Conservation (phyloP, 768 basidiomycete species). For the Boletus rubroflammeus region DNA sequence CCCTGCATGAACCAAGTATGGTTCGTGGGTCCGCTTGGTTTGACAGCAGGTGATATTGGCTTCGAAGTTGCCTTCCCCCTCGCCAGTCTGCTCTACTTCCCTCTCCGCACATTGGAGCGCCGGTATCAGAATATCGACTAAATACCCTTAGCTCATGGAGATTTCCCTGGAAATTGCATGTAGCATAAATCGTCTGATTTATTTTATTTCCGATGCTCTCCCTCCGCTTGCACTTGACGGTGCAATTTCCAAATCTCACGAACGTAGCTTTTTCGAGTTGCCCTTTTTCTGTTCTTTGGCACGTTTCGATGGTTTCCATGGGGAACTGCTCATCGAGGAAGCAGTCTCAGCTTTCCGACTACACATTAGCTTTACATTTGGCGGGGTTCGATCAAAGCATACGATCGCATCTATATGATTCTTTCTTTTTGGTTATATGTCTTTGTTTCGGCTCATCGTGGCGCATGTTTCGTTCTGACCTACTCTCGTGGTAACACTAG, state of each 20-base stretch:
- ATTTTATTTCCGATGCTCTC: constrained; percentile 2
- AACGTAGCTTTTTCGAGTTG: not conserved
- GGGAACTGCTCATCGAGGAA: constrained; percentile 10
- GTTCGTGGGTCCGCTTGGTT: constrained; percentile 68
- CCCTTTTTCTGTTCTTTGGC: not conserved
- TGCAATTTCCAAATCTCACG: not conserved
- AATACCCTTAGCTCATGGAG: not conserved
- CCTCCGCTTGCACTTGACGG: not conserved
- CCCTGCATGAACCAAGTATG: constrained; percentile 70
- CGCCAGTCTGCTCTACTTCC: constrained; percentile 48
- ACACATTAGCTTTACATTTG: not conserved
- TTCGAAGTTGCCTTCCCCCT: constrained; percentile 56
- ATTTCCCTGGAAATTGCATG: constrained; percentile 5
- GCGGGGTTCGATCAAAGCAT: constrained; percentile 5
- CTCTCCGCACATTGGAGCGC: constrained; percentile 51
- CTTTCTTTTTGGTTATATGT: not conserved
- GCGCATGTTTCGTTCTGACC: not conserved
- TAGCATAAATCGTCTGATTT: constrained; percentile 7
- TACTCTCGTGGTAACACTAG: not conserved
- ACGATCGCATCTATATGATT: not conserved
- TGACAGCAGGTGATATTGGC: constrained; percentile 65
- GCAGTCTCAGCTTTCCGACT: not conserved
- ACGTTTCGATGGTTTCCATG: constrained; percentile 23
- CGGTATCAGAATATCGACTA: constrained; percentile 28
- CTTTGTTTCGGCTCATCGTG: not conserved